phyloP scores from a whole-genome alignment of 768 basidiomycete species.

The Leccinellum luteum region DNA sequence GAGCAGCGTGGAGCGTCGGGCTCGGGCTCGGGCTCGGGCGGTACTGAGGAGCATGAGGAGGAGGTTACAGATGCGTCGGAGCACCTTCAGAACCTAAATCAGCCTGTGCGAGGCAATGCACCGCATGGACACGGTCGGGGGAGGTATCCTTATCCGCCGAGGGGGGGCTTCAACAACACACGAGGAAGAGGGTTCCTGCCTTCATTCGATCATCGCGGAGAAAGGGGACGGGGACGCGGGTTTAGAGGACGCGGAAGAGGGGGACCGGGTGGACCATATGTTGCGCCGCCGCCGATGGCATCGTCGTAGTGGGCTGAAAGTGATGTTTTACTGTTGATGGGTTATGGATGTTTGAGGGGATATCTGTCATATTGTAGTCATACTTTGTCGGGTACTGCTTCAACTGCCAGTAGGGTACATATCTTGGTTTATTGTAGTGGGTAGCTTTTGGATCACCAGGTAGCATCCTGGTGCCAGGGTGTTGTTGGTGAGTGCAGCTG shows the following conservation, averaged over 20 bases:
- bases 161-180: constrained; percentile 20
- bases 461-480: too few species aligned
- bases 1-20: neutral
- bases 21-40: neutral
- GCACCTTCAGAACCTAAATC: neutral
- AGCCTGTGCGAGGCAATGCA: constrained; percentile 23
- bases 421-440: too few species aligned
- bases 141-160: constrained; percentile 18
- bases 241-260: constrained; percentile 15
- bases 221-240: constrained; percentile 34
- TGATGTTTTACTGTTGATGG: neutral
- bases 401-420: too few species aligned
- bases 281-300: neutral
- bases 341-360: neutral
- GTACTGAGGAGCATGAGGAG: neutral
- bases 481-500: too few species aligned
- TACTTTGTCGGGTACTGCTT: neutral
- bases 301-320: constrained; percentile 3
- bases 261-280: neutral
- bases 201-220: constrained; percentile 29
- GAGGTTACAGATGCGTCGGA: constrained; percentile 3
- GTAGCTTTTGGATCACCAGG: too few species aligned
- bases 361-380: neutral
- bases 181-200: constrained; percentile 35
- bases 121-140: constrained; percentile 37